Evolutionary conservation across 768 basidiomycete species (phyloP).

Genomic region (Kwoniella sp.): DNA sequence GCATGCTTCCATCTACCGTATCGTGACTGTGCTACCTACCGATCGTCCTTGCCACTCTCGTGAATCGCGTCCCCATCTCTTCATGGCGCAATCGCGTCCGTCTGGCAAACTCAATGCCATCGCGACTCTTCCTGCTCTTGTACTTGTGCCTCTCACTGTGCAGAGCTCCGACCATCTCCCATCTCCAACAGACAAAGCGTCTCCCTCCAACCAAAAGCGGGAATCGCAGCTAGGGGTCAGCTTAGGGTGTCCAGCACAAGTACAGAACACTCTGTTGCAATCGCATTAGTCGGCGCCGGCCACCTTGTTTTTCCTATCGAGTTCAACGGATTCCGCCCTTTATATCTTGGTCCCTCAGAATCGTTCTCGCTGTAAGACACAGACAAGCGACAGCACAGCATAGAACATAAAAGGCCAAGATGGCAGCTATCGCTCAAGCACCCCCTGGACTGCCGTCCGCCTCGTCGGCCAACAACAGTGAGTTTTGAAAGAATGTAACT

Average conservation of each 20-base stretch:
- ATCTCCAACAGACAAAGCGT: background rate
- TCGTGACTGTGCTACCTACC: background rate
- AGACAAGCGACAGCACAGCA: too few species aligned
- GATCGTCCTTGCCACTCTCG: background rate
- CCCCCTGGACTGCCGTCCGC: constrained; percentile 24
- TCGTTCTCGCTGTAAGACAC: too few species aligned
- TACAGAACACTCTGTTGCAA: too few species aligned
- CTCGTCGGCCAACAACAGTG: constrained; percentile 21
- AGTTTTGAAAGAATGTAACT: constrained; percentile 13
- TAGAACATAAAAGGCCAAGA: background rate
- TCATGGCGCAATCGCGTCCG: background rate
- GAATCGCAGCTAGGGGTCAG: background rate
- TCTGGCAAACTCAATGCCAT: background rate
- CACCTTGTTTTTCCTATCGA: background rate
- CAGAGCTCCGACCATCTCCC: background rate
- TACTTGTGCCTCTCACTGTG: background rate
- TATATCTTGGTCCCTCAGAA: too few species aligned
- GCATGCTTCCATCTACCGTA: background rate
- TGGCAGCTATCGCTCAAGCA: constrained; percentile 45
- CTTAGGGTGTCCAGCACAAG: background rate
- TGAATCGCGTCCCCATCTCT: background rate
- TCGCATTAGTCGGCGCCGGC: background rate
- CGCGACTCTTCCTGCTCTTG: background rate
- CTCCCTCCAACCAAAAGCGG: background rate
- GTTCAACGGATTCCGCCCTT: background rate